Conservation (phyloP, 192 early-diverging fungal genomes). For the Coemansia sp. region DNA sequence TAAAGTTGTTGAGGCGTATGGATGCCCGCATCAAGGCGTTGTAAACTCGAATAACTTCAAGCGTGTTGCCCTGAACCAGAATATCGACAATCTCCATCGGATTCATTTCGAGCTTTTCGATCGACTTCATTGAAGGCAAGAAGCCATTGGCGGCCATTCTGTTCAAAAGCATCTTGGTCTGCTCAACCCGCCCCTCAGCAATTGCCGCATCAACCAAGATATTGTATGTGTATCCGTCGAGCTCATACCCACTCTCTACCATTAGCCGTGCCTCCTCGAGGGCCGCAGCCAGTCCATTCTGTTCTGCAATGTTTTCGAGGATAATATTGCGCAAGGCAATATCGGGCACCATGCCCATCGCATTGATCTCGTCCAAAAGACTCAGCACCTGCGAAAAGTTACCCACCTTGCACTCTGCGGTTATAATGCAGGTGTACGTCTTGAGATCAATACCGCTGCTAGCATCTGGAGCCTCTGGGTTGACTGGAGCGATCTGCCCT, state of each 20-base stretch:
- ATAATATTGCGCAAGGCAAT: constrained; percentile 40
- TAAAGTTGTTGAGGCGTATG: constrained; percentile 35
- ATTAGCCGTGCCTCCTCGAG: constrained; percentile 31
- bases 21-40: constrained; percentile 32
- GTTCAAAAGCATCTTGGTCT: constrained; percentile 10
- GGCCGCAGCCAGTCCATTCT: constrained; percentile 24
- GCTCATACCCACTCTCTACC: constrained; percentile 23
- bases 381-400: constrained; percentile 16
- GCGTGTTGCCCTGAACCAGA: constrained; percentile 4
- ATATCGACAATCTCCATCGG: constrained; percentile 23
- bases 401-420: constrained; percentile 33
- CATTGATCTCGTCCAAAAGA: constrained; percentile 34
- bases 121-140: constrained; percentile 17
- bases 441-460: constrained; percentile 20
- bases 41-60: constrained; percentile 32
- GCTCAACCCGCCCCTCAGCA: constrained; percentile 16
- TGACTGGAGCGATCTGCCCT: constrained; percentile 11
- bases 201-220: constrained; percentile 23
- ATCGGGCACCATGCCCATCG: constrained; percentile 19
- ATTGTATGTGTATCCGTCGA: constrained; percentile 26
- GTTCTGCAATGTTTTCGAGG: constrained; percentile 22
- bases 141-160: constrained; percentile 15
- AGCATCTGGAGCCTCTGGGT: background rate
- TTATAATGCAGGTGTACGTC: constrained; percentile 36
- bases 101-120: constrained; percentile 18